Percentiles rank a stretch among this genome's conserved stretches.
These are phyloP conservation scores for Penicillium desertorum DNA, from an alignment of 495 filamentous ascomycete species.

Conservation along the genomic window DNA sequence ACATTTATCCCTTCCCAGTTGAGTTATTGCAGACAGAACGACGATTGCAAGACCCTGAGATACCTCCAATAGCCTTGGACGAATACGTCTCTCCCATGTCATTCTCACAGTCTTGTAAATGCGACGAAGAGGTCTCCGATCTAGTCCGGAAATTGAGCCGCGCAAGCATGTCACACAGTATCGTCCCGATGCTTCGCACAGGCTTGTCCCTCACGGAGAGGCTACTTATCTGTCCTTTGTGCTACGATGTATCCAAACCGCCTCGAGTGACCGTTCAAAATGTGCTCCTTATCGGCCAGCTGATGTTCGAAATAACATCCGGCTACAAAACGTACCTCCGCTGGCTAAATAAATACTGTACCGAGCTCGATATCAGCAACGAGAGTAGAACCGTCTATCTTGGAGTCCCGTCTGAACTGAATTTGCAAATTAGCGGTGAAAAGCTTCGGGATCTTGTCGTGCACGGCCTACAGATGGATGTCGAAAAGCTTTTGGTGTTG, in stretches of 20 bases:
- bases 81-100: conserved; percentile 19
- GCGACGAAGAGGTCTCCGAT: conserved; percentile 28
- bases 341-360: conserved; percentile 24
- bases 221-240: conserved; percentile 24
- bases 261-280: conserved; percentile 31
- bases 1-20: conserved; percentile 19
- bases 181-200: conserved; percentile 21
- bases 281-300: conserved; percentile 27
- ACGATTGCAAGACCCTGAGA: not conserved
- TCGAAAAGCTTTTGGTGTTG: conserved; percentile 15
- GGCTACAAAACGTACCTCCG: conserved; percentile 26
- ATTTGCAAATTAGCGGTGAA: conserved; percentile 22
- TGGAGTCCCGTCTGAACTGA: conserved; percentile 15
- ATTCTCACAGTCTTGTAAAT: conserved; percentile 26
- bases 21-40: conserved; percentile 16
- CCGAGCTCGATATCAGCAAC: conserved; percentile 13
- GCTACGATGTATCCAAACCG: conserved; percentile 31
- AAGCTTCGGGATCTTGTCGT: conserved; percentile 21
- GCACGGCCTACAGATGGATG: conserved; percentile 23
- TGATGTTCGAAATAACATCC: conserved; percentile 30
- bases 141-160: conserved; percentile 23
- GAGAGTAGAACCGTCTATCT: conserved; percentile 21
- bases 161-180: conserved; percentile 20
- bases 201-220: conserved; percentile 22
- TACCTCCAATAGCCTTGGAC: conserved; percentile 4